Percentiles rank a stretch among this genome's conserved stretches.
Conservation (phyloP, 257 asterid species). For the Petunia secreta region DNA sequence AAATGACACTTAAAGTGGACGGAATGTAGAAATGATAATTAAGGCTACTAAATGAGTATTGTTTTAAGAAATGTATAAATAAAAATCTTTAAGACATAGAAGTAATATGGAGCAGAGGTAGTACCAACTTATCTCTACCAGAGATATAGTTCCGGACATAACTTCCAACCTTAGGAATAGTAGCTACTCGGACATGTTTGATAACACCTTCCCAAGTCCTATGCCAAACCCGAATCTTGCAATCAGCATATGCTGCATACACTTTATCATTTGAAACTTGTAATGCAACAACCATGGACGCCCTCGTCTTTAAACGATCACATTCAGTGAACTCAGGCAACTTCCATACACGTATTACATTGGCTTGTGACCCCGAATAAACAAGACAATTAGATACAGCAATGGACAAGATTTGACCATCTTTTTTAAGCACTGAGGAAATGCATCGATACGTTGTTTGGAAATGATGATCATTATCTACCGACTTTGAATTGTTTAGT, state of each 20-base stretch:
- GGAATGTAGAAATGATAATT: no score
- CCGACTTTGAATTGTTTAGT: slow-evolving; percentile 29
- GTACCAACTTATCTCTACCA: slow-evolving; percentile 80
- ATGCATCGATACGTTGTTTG: slow-evolving; percentile 66
- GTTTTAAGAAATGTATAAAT: no score
- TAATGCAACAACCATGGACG: slow-evolving; percentile 64
- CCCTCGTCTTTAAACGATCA: slow-evolving; percentile 82
- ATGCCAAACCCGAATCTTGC: slow-evolving; percentile 84
- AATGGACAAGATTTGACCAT: slow-evolving; percentile 76
- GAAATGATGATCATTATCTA: slow-evolving; percentile 6
- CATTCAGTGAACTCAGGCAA: slow-evolving; percentile 89
- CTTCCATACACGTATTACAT: slow-evolving; percentile 76
- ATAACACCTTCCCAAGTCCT: slow-evolving; percentile 84
- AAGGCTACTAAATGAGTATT: no score
- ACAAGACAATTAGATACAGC: slow-evolving; percentile 67
- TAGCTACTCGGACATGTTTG: slow-evolving; percentile 72
- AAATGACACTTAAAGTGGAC: no score
- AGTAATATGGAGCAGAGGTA: no score
- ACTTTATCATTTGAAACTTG: slow-evolving; percentile 74
- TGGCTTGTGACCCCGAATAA: slow-evolving; percentile 80
- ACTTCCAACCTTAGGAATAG: slow-evolving; percentile 69
- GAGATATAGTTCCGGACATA: slow-evolving; percentile 76
- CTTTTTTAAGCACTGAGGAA: slow-evolving; percentile 87
- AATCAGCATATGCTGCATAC: slow-evolving; percentile 82
- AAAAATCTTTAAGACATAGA: no score